Evolutionary conservation across 306 rosid genomes (phyloP).

Genomic region (Alnus rubra): DNA sequence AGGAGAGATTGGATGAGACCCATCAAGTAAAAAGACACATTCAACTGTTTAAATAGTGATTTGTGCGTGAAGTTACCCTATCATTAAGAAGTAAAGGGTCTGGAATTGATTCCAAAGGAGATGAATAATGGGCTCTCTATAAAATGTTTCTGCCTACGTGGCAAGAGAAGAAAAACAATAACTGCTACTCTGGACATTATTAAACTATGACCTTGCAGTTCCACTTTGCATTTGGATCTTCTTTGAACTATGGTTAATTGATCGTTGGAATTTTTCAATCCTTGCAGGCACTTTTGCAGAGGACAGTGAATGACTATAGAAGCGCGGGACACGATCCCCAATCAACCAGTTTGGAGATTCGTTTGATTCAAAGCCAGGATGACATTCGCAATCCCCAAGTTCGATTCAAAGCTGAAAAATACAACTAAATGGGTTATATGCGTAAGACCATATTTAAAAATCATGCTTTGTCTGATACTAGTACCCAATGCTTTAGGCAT

Average conservation of each 20-base stretch:
- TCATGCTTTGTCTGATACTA: slow-evolving; percentile 6
- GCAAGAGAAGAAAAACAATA: not conserved
- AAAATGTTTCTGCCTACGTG: not conserved
- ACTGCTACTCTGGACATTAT: not conserved
- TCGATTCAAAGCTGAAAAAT: slow-evolving; percentile 57
- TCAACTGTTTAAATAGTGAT: not conserved
- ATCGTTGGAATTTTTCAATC: slow-evolving; percentile 4
- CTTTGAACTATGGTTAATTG: slow-evolving; percentile 8
- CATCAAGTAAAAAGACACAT: not conserved
- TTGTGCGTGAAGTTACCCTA: not conserved
- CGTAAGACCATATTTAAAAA: slow-evolving; percentile 1
- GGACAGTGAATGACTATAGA: slow-evolving; percentile 62
- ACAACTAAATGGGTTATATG: slow-evolving; percentile 33
- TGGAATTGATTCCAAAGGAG: not conserved
- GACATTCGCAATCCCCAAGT: slow-evolving; percentile 60
- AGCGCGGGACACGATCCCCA: slow-evolving; percentile 62
- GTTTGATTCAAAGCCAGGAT: slow-evolving; percentile 81
- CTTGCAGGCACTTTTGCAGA: slow-evolving; percentile 64
- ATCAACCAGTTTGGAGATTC: slow-evolving; percentile 73
- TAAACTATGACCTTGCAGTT: not conserved
- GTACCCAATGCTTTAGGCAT: not conserved
- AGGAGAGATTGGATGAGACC: not conserved
- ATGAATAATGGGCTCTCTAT: not conserved
- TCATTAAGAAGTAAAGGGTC: not conserved
- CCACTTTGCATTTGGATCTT: not conserved